Conservation (phyloP, 2,329 filamentous ascomycete species). For the Boeremia exigua region DNA sequence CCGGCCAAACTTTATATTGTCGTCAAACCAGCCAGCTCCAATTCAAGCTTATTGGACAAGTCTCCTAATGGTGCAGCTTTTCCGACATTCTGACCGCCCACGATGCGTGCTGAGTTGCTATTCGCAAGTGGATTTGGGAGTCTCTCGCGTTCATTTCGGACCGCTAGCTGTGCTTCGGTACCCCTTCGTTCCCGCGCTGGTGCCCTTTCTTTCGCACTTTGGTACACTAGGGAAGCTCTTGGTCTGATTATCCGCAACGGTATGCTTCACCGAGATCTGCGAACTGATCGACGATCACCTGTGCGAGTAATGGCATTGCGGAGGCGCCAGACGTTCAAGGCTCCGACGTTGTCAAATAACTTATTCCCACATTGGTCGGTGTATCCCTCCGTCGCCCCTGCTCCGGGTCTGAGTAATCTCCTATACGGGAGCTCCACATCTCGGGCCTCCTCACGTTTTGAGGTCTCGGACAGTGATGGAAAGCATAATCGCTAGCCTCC, state of each 20-base stretch:
- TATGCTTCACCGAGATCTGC: slow-evolving; percentile 4
- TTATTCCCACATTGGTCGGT: background rate
- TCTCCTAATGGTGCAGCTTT: slow-evolving; percentile 25
- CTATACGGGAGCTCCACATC: slow-evolving; percentile 1
- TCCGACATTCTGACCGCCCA: slow-evolving; percentile 16
- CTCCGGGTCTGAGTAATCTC: background rate
- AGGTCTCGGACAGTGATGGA: slow-evolving; percentile 1
- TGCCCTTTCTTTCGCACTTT: background rate
- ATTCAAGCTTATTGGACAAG: background rate
- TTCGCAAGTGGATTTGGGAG: background rate
- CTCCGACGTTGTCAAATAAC: background rate
- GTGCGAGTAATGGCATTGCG: background rate
- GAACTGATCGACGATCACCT: background rate
- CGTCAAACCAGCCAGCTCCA: slow-evolving; percentile 21
- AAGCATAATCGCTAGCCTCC: slow-evolving; percentile 9
- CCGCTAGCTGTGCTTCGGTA: background rate
- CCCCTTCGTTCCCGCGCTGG: background rate
- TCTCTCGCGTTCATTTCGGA: background rate
- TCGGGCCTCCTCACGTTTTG: background rate
- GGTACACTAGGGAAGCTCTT: slow-evolving; percentile 1
- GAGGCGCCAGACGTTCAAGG: background rate
- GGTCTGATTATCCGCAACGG: background rate
- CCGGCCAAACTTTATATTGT: slow-evolving; percentile 22
- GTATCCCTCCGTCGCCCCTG: background rate
- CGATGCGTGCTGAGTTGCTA: background rate